These are phyloP conservation scores for Talaromyces trachyspermus DNA, from an alignment of 495 filamentous ascomycete species.

Conservation along the genomic window DNA sequence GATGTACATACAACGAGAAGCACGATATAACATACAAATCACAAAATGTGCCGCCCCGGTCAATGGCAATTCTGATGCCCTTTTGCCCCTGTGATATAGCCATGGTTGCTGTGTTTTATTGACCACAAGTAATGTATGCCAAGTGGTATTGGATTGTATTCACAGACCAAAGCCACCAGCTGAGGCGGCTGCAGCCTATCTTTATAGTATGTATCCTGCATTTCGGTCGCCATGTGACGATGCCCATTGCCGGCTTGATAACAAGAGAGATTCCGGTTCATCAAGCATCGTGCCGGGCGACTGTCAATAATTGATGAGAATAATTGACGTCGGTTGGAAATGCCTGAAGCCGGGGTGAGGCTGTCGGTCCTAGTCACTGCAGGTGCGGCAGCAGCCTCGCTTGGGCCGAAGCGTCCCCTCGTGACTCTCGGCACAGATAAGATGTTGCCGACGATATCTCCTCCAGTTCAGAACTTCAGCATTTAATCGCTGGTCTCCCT, in stretches of 20 bases:
- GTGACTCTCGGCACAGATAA: not conserved
- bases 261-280: not conserved
- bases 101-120: not conserved
- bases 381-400: too few relatives aligned
- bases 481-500: not conserved
- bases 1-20: too few relatives aligned
- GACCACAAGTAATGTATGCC: too few relatives aligned
- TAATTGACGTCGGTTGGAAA: too few relatives aligned
- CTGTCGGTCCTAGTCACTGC: too few relatives aligned
- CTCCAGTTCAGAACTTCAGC: not conserved
- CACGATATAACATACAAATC: constrained; percentile 46
- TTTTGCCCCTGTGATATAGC: not conserved
- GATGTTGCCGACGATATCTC: not conserved
- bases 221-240: not conserved
- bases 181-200: not conserved
- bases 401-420: not conserved
- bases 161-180: not conserved
- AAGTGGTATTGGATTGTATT: not conserved
- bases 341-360: too few relatives aligned
- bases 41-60: constrained; percentile 60
- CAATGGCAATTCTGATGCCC: constrained; percentile 16
- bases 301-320: too few relatives aligned
- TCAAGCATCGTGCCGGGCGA: not conserved
- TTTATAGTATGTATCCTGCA: constrained; percentile 1
- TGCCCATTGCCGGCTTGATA: not conserved